phyloP scores from a whole-genome alignment of 495 filamentous ascomycete species.

The Xylaria curta region DNA sequence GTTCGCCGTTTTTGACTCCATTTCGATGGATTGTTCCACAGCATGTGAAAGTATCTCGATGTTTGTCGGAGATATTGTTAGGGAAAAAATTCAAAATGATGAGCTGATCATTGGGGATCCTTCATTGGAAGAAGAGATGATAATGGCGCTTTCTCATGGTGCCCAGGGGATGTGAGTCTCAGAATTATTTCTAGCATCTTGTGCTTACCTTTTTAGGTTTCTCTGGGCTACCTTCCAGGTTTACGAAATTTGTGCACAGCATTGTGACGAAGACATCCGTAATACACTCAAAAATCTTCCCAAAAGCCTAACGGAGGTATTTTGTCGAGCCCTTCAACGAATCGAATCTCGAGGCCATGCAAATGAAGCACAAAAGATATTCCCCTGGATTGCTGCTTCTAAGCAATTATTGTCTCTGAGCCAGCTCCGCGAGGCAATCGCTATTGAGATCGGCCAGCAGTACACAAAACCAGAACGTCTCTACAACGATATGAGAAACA shows the following conservation, averaged over 20 bases:
- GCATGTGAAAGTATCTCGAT: not conserved
- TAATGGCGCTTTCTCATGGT: not conserved
- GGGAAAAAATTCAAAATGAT: not conserved
- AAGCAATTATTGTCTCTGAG: slow-evolving; percentile 36
- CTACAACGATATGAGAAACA: slow-evolving; percentile 37
- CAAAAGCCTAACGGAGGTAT: slow-evolving; percentile 40
- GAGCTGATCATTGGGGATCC: not conserved
- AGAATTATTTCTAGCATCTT: not conserved
- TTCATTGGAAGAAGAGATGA: not conserved
- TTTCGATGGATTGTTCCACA: not conserved
- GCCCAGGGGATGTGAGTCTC: slow-evolving; percentile 5
- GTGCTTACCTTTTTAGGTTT: slow-evolving; percentile 37
- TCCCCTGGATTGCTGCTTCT: slow-evolving; percentile 33
- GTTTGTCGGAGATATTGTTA: not conserved
- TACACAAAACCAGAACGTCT: slow-evolving; percentile 22
- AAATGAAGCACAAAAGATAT: slow-evolving; percentile 31
- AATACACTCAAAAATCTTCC: slow-evolving; percentile 42
- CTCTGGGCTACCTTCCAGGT: slow-evolving; percentile 46
- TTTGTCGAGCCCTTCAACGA: slow-evolving; percentile 34
- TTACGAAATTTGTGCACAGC: slow-evolving; percentile 43
- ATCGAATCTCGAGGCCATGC: slow-evolving; percentile 18
- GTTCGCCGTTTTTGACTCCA: not conserved
- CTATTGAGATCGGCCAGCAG: slow-evolving; percentile 33
- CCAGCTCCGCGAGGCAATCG: slow-evolving; percentile 42
- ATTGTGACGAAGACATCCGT: slow-evolving; percentile 45